Evolutionary conservation across 208 protist genomes (phyloP), one percentile per base, ranked within the genome.

Genomic region (Entamoeba invadens): DNA sequence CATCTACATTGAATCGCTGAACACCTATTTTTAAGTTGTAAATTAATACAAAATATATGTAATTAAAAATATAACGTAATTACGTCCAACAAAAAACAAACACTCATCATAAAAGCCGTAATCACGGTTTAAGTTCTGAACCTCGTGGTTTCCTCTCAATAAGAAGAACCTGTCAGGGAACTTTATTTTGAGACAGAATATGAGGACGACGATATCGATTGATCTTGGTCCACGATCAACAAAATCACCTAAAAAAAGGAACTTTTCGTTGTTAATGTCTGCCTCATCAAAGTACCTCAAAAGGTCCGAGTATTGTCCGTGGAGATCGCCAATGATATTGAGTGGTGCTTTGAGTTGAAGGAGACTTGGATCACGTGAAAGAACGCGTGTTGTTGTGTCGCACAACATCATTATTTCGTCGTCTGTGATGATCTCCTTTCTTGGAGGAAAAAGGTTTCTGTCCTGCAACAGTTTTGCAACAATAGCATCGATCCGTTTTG

Each of bases 61-160:
- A 45, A 6, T 6, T n/a, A 3, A 4, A 57, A 92, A 93, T 21
- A 38, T 57, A 25, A 25, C 1, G 8, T 57, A 21, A 25, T 44
- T 45, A 57, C 98, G 98, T 25, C 25, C 45, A 45, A 35, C 42
- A 44, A 25, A 57, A 25, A 8, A 93, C 95, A 31, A 93, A 95
- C 98, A 99, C 95, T 99, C 99, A 91, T 99, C 98, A 92, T 99
- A 98, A 96, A 99, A 99, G 77, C 99, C 99, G 96, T 99, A 99
- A 94, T 99, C 98, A 91, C 98, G 95, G 95, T 99, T 99, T 92
- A 99, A 99, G 31, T 97, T 97, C 10, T 97, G 95, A 95, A 97
- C 99, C 96, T 99, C 99, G 96, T 99, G 98, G 96, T 99, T 99
- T 47, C 99, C 99, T 46, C 99, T 97, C 5, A 99, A 96, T 45